phyloP scores from a whole-genome alignment of 2,329 filamentous ascomycete genomes.

The Pseudocercospora vitis region DNA sequence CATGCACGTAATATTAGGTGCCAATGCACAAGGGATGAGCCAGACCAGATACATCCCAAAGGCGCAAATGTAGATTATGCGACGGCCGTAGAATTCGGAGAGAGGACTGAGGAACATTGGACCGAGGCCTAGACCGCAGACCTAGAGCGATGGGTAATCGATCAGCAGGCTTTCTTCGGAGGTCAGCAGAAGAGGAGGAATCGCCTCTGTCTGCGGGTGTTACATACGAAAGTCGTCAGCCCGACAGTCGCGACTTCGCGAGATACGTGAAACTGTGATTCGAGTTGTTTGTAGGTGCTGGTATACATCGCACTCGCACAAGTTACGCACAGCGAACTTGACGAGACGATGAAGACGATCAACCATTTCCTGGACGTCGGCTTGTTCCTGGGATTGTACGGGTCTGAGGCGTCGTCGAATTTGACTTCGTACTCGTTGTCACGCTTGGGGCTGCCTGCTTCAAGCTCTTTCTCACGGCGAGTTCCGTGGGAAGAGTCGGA shows the following conservation, averaged over 20 bases:
- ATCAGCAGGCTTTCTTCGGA: no score
- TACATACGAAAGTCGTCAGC: slow-evolving; percentile 67
- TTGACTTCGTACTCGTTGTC: slow-evolving; percentile 64
- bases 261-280: slow-evolving; percentile 69
- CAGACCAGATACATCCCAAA: slow-evolving; percentile 62
- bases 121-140: slow-evolving; percentile 63
- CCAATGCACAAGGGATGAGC: slow-evolving; percentile 61
- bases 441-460: slow-evolving; percentile 8
- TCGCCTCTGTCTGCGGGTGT: not conserved
- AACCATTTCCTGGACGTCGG: slow-evolving; percentile 69
- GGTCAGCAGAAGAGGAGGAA: no score
- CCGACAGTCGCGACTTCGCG: slow-evolving; percentile 75
- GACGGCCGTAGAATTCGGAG: slow-evolving; percentile 66
- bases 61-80: slow-evolving; percentile 66
- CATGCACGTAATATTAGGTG: slow-evolving; percentile 66
- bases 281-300: slow-evolving; percentile 74
- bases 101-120: slow-evolving; percentile 62
- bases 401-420: slow-evolving; percentile 75
- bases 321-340: slow-evolving; percentile 73
- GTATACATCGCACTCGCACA: slow-evolving; percentile 58
- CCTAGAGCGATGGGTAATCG: not conserved
- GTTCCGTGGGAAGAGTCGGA: not conserved
- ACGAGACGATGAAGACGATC: slow-evolving; percentile 71
- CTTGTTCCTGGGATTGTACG: slow-evolving; percentile 71
- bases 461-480: not conserved